Base-by-base conservation (phyloP, 2,329 filamentous ascomycete species). In the Aotearoamyces nothofagi region DNA sequence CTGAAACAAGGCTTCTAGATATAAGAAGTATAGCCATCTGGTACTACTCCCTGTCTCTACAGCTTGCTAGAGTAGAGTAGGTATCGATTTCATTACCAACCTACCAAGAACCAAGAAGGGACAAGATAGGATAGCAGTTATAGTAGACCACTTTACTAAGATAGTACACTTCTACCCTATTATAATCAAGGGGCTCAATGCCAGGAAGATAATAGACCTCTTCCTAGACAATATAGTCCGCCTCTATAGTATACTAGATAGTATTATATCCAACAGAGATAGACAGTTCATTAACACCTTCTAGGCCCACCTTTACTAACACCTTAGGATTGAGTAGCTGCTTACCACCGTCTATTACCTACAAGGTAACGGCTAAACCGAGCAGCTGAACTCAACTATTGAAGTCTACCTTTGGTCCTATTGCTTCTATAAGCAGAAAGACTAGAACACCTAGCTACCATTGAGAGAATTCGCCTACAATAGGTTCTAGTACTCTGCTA, bases 391-490 rank as follows among this genome's bases (percentile, higher is more conserved):
- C n/a, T 25, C 32, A 14, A 33, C 22, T 2, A n/a, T 39, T 11
- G 31, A 39, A 35, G 9, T 4, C 4, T 29, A 29, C 12, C 26
- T 39, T 5, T 19, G 25, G 1, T 6, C 13, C 9, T 38, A 26
- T n/a, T 17, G 27, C 9, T 15, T 27, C 20, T 35, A 37, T 15
- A n/a, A 34, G 26, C 35, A 37, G 12, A 29, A 37, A 13, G 17
- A 38, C 15, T 38, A 27, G 33, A n/a, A 10, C 2, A 12, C 17
- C 16, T 20, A 24, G 6, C 24, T 38, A 17, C 31, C 35, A 6
- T 10, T 37, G 3, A 29, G 29, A 8, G 25, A 38, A 12, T 12
- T 25, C 7, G 23, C 23, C 7, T 8, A 8, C 23, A 25, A 25
- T 15, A 25, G 13, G n/a, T n/a, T n/a, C n/a, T n/a, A n/a, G n/a